Percentiles rank a stretch among this genome's conserved stretches.
Evolutionary conservation across 225 moss, liverwort and hornwort genomes (phyloP).

Genomic region (Polytrichum commune): DNA sequence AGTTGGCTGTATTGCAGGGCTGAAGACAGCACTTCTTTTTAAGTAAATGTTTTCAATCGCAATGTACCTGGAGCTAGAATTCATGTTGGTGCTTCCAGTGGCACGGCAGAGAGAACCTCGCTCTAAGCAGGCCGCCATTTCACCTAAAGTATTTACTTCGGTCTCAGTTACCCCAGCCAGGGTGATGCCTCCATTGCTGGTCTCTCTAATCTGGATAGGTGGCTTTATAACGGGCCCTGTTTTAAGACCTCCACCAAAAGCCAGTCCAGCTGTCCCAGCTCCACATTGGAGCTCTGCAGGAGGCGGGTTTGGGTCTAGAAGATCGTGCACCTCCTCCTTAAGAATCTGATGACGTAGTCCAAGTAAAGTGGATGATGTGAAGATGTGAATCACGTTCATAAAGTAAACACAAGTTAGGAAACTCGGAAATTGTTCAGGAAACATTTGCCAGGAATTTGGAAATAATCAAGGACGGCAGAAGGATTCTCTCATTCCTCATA

Average conservation of each 20-base stretch:
- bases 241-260: constrained; percentile 71
- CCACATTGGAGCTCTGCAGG: constrained; percentile 35
- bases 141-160: constrained; percentile 64
- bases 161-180: constrained; percentile 93
- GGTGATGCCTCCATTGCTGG: constrained; percentile 83
- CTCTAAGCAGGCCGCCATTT: constrained; percentile 89
- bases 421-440: too few relatives aligned
- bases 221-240: constrained; percentile 47
- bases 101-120: constrained; percentile 97
- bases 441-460: too few relatives aligned
- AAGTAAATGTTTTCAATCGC: background rate
- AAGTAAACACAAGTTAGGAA: too few relatives aligned
- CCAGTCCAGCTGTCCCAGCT: constrained; percentile 46
- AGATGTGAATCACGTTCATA: too few relatives aligned
- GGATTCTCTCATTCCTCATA: too few relatives aligned
- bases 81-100: constrained; percentile 98
- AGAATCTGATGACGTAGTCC: constrained; percentile 60
- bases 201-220: constrained; percentile 94
- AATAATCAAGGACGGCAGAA: too few relatives aligned
- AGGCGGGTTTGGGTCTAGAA: constrained; percentile 72
- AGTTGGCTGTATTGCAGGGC: too few relatives aligned
- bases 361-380: background rate
- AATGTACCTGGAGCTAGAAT: constrained; percentile 83
- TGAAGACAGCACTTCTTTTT: background rate
- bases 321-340: constrained; percentile 95